Evolutionary conservation across 1,139 yeast species (phyloP), one percentile per base, ranked within the genome.

Genomic region (Suzukiozyma palmioleophila): DNA sequence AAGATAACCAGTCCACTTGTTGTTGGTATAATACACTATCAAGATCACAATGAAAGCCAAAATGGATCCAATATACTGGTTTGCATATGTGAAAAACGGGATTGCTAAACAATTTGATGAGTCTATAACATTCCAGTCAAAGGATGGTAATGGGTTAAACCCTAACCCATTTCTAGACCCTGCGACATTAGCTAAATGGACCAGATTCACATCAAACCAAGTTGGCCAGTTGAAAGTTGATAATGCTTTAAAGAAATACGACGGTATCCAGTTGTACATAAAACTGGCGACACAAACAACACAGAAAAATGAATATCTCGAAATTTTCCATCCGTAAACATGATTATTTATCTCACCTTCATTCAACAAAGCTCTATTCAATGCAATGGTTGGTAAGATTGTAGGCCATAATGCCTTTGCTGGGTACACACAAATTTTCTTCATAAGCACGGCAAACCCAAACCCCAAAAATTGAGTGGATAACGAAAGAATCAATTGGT

Each of bases 211-310:
- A 30, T 47, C 53, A 38, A 71, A 53, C 76, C 76, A 71, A 2
- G 77, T 69, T 3, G 75, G 73, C 77, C 77, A 71, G 45, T 70
- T 71, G 46, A 70, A 68, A 3, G 59, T 63, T 1, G 74, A 66
- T 16, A 69, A 54, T 1, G 73, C 65, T 10, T 64, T 66, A 51
- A 70, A 67, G 30, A 69, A 64, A 43, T 62, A 66, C 0, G 67
- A 52, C 1, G 77, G 77, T 25, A 71, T 47, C 74, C 73, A 67
- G 45, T 68, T 67, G 47, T 70, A 71, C 13, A 61, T 32, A 44
- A 69, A 70, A 41, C 73, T 66, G 12, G 48, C 46, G 8, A 47
- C 40, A 39, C 63, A 63, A 1, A 57, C 68, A 26, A 65, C 41
- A 37, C 59, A 62, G 45, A 71, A 71, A 44, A 71, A 71, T 12